phyloP scores from a whole-genome alignment of 2,329 filamentous ascomycete species.

The Calonectria multiphialidica region DNA sequence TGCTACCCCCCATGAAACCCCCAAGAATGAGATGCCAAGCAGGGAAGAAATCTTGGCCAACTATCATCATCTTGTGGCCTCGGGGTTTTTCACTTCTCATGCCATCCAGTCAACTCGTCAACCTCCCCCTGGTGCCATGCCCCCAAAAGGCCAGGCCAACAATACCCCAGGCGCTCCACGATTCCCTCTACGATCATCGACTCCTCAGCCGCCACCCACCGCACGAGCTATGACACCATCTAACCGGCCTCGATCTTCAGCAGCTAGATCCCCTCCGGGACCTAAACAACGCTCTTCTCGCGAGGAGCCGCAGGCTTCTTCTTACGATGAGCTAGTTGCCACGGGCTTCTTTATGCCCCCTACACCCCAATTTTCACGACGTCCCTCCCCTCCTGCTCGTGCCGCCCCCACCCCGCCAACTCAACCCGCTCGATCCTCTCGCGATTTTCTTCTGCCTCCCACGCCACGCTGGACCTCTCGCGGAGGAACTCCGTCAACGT shows the following conservation, averaged over 20 bases:
- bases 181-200: conserved; percentile 28
- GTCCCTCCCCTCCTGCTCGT: conserved; percentile 32
- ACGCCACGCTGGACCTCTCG: conserved; percentile 45
- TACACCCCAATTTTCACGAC: conserved; percentile 28
- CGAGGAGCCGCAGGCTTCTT: conserved; percentile 33
- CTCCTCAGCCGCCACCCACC: conserved; percentile 26
- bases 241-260: conserved; percentile 24
- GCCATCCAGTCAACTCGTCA: conserved; percentile 69
- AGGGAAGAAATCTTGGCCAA: conserved; percentile 67
- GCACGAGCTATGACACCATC: conserved; percentile 28
- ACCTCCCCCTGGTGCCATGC: conserved; percentile 42
- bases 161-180: background rate
- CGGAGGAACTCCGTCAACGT: conserved; percentile 36
- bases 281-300: conserved; percentile 25
- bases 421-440: conserved; percentile 28
- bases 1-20: conserved; percentile 18
- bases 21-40: conserved; percentile 45
- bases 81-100: conserved; percentile 70
- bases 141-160: conserved; percentile 18
- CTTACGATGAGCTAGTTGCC: conserved; percentile 42
- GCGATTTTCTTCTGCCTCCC: conserved; percentile 33
- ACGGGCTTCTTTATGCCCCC: conserved; percentile 42
- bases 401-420: conserved; percentile 37
- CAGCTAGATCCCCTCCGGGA: conserved; percentile 25
- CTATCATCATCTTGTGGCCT: conserved; percentile 68